A percentile compares a stretch with the other conserved stretches of the same genome.
Conservation (phyloP, 1,139 yeast genomes). For the Suhomyces bokatorum region DNA sequence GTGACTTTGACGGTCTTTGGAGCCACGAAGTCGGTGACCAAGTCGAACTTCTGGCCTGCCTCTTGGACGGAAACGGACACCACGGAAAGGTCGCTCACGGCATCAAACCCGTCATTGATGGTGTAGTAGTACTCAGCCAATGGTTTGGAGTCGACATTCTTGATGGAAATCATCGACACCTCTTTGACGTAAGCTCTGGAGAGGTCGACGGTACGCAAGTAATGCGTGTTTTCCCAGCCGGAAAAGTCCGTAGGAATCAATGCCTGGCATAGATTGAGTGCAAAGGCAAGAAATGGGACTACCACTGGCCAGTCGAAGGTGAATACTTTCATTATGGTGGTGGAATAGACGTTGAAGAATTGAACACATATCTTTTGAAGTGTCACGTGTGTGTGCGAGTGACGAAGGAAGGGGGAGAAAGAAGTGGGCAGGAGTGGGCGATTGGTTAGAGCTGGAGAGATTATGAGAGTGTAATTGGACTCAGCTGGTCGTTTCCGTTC, state of each 20-base stretch:
- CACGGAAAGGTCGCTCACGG: slow-evolving; percentile 50
- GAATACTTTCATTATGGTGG: slow-evolving; percentile 6
- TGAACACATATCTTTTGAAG: slow-evolving; percentile 10
- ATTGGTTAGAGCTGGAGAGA: background rate
- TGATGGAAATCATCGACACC: slow-evolving; percentile 52
- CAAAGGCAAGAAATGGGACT: slow-evolving; percentile 3
- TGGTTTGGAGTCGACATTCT: slow-evolving; percentile 60
- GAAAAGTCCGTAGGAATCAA: slow-evolving; percentile 4
- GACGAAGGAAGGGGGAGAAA: background rate
- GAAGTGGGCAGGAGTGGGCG: background rate
- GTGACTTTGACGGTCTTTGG: slow-evolving; percentile 39
- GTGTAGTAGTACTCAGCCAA: slow-evolving; percentile 55
- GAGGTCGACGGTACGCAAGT: slow-evolving; percentile 59
- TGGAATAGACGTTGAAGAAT: slow-evolving; percentile 2
- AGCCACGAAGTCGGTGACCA: slow-evolving; percentile 32
- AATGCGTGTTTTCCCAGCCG: slow-evolving; percentile 49
- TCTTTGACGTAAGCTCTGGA: slow-evolving; percentile 69
- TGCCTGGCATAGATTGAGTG: slow-evolving; percentile 5
- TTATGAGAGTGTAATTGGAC: background rate
- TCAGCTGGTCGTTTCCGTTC: background rate
- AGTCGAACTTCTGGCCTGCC: slow-evolving; percentile 22
- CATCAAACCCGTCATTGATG: slow-evolving; percentile 48
- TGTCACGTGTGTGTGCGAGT: slow-evolving; percentile 7
- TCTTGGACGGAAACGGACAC: slow-evolving; percentile 40
- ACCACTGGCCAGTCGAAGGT: slow-evolving; percentile 5